Conservation (phyloP, 192 early-diverging fungal genomes). For the Umbelopsis isabellina region DNA sequence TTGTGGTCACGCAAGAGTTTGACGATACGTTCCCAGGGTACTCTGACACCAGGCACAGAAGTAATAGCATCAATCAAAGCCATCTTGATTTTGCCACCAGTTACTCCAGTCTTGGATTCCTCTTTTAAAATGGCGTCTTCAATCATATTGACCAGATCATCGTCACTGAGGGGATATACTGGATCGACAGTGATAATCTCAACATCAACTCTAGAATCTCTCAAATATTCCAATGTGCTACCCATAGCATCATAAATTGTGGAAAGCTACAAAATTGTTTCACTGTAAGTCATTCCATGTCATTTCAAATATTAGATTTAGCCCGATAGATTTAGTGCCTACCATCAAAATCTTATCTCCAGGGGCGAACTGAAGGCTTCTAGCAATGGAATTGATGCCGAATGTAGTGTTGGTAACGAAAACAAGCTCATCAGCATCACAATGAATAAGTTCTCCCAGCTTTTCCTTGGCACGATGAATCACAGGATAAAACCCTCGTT, state of each 20-base stretch:
- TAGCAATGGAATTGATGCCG: conserved; percentile 57
- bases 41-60: conserved; percentile 51
- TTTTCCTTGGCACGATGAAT: conserved; percentile 38
- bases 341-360: conserved; percentile 49
- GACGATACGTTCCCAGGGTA: conserved; percentile 50
- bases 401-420: conserved; percentile 61
- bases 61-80: conserved; percentile 62
- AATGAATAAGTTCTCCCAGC: conserved; percentile 50
- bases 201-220: conserved; percentile 39
- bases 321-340: background rate
- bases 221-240: conserved; percentile 49
- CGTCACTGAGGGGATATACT: conserved; percentile 50
- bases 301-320: background rate
- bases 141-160: conserved; percentile 42
- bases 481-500: conserved; percentile 40
- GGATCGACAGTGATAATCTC: conserved; percentile 48
- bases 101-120: conserved; percentile 30
- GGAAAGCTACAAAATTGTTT: conserved; percentile 41
- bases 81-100: conserved; percentile 40
- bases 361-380: conserved; percentile 43
- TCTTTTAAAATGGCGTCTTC: conserved; percentile 40
- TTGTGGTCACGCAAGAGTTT: conserved; percentile 46
- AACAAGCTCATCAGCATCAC: conserved; percentile 54
- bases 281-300: background rate
- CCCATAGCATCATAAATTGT: conserved; percentile 58